Evolutionary conservation across 2,329 filamentous ascomycete species (phyloP).

Genomic region (Fusarium ramigenum): DNA sequence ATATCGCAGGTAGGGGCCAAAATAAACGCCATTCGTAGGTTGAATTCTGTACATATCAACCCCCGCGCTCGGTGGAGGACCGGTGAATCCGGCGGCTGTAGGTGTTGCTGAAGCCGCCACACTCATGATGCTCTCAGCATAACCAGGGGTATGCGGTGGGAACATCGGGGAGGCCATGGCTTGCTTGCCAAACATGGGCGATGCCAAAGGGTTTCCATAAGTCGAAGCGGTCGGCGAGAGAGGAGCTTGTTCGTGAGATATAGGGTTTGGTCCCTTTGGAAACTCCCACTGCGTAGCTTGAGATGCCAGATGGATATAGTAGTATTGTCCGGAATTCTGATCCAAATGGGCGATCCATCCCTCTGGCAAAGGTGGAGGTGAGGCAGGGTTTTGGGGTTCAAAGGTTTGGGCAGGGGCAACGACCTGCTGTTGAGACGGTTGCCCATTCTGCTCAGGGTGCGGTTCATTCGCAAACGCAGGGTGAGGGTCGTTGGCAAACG

Average conservation of each 20-base stretch:
- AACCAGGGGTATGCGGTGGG: constrained; percentile 83
- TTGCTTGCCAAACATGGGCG: constrained; percentile 69
- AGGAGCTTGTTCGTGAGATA: constrained; percentile 83
- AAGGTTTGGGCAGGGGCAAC: constrained; percentile 55
- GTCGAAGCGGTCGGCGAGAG: constrained; percentile 83
- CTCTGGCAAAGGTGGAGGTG: constrained; percentile 92
- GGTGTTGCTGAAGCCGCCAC: constrained; percentile 79
- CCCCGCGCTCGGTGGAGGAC: constrained; percentile 86
- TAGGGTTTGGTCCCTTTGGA: constrained; percentile 90
- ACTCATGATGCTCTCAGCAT: constrained; percentile 86
- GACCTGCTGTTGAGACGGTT: constrained; percentile 54
- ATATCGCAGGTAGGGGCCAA: constrained; percentile 94
- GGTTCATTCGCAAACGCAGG: constrained; percentile 91
- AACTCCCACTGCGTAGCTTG: constrained; percentile 99
- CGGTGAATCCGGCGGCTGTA: constrained; percentile 82
- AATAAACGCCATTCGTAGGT: constrained; percentile 96
- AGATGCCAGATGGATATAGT: constrained; percentile 95
- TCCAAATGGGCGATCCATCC: constrained; percentile 98
- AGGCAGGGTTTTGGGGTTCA: constrained; percentile 70
- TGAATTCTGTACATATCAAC: constrained; percentile 94
- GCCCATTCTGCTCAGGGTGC: constrained; percentile 62
- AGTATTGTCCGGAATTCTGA: constrained; percentile 95
- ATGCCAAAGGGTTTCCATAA: constrained; percentile 77
- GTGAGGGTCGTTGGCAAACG: constrained; percentile 86
- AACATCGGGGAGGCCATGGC: constrained; percentile 81